phyloP scores from a whole-genome alignment of 2,329 filamentous ascomycete species.

The Ophiostoma angusticollis region DNA sequence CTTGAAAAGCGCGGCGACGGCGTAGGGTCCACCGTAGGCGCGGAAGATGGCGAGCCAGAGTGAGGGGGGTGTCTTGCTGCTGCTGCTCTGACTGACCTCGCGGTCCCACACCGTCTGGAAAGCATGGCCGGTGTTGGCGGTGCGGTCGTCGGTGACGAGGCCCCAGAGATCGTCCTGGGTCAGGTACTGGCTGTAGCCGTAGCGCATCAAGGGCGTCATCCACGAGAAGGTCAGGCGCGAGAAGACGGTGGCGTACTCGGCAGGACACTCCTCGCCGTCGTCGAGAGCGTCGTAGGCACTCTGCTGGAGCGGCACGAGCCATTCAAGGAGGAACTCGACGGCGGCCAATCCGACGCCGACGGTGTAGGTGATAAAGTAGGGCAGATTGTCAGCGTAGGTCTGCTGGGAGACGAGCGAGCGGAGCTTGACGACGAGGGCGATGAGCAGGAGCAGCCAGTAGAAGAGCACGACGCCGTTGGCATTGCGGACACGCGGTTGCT shows the following conservation, averaged over 20 bases:
- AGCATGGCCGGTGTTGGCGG: conserved; percentile 53
- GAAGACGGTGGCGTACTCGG: conserved; percentile 89
- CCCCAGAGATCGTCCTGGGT: conserved; percentile 96
- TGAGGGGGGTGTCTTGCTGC: too few species aligned
- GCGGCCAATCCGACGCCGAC: conserved; percentile 57
- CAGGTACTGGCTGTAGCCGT: conserved; percentile 80
- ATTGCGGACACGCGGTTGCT: conserved; percentile 70
- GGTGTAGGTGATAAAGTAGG: conserved; percentile 69
- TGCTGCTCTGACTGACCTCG: conserved; percentile 51
- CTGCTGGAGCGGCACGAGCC: conserved; percentile 69
- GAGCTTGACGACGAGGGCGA: conserved; percentile 68
- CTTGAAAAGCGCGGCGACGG: conserved; percentile 75
- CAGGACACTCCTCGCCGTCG: conserved; percentile 53
- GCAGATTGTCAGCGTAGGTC: conserved; percentile 48
- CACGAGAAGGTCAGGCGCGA: conserved; percentile 88
- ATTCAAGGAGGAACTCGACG: conserved; percentile 66
- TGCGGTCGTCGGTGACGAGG: conserved; percentile 66
- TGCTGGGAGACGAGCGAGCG: conserved; percentile 74
- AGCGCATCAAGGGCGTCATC: conserved; percentile 98
- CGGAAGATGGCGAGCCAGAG: conserved; percentile 77
- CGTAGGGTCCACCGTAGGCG: conserved; percentile 76
- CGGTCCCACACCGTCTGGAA: conserved; percentile 67
- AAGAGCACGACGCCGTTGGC: conserved; percentile 81
- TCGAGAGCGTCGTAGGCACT: conserved; percentile 40
- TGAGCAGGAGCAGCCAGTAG: conserved; percentile 80